phyloP scores from a whole-genome alignment of 345 rosid species.

The Carallia pectinifolia region DNA sequence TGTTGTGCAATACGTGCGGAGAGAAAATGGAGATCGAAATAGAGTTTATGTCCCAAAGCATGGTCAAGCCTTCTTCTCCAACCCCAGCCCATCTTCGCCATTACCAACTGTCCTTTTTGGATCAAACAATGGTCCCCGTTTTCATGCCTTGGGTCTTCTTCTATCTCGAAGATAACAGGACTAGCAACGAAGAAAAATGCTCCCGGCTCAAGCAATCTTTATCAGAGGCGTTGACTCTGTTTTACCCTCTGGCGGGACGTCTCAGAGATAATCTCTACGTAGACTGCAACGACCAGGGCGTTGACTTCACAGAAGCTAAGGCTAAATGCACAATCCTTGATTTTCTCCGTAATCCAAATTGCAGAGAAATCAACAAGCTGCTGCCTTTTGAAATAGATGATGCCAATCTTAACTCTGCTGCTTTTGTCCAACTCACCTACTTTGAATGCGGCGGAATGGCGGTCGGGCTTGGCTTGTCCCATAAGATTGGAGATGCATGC shows the following conservation, averaged over 20 bases:
- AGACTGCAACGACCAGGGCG: slow-evolving; percentile 39
- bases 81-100: slow-evolving; percentile 23
- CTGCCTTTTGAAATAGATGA: slow-evolving; percentile 26
- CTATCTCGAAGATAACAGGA: not conserved
- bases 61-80: slow-evolving; percentile 27
- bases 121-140: slow-evolving; percentile 28
- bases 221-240: slow-evolving; percentile 31
- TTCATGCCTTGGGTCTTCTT: slow-evolving; percentile 6
- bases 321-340: slow-evolving; percentile 24
- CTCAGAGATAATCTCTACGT: slow-evolving; percentile 8
- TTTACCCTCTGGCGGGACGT: slow-evolving; percentile 34
- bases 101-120: slow-evolving; percentile 27
- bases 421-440: slow-evolving; percentile 11
- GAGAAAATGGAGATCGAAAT: slow-evolving; percentile 8
- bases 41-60: slow-evolving; percentile 32
- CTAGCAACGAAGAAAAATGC: not conserved
- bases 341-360: slow-evolving; percentile 18
- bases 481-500: slow-evolving; percentile 15
- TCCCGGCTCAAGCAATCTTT: slow-evolving; percentile 34
- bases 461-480: slow-evolving; percentile 15
- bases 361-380: slow-evolving; percentile 20
- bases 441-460: slow-evolving; percentile 18
- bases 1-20: too few species aligned
- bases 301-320: slow-evolving; percentile 30
- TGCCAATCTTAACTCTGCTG: not conserved